A percentile compares a stretch with the other conserved stretches of the same genome.
phyloP scores from a whole-genome alignment of 805 yeast species.

The Candida parachauliodes region DNA sequence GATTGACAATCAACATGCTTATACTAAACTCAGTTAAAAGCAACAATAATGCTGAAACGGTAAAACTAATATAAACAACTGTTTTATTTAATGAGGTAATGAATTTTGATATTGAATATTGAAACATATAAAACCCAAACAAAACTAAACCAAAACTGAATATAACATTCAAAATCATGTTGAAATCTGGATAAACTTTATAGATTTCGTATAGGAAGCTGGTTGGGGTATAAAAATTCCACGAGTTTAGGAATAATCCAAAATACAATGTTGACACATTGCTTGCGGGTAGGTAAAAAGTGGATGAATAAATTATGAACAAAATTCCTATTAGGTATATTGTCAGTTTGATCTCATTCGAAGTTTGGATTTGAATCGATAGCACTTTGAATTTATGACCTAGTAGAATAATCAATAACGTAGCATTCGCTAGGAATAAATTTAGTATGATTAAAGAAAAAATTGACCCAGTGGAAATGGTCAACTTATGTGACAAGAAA shows the following conservation, averaged over 20 bases:
- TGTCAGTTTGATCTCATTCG: neutral
- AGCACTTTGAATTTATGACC: constrained; percentile 3
- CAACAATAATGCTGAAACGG: constrained; percentile 1
- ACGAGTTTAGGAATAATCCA: constrained; percentile 26
- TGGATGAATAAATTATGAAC: constrained; percentile 18
- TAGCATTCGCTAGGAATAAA: constrained; percentile 4
- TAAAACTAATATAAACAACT: constrained; percentile 1
- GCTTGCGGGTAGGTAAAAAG: constrained; percentile 21
- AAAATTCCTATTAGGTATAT: neutral
- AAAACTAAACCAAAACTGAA: constrained; percentile 14
- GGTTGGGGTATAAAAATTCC: constrained; percentile 29
- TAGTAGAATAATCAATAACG: constrained; percentile 1
- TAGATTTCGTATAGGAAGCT: constrained; percentile 24
- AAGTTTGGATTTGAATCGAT: neutral
- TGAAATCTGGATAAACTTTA: constrained; percentile 8
- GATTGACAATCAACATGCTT: constrained; percentile 21
- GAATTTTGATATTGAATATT: constrained; percentile 4
- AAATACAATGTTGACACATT: constrained; percentile 24
- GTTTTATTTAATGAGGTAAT: constrained; percentile 5
- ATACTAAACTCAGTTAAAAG: constrained; percentile 9
- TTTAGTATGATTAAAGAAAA: constrained; percentile 6
- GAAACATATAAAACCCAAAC: constrained; percentile 6
- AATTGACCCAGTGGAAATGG: constrained; percentile 1
- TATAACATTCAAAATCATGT: constrained; percentile 6
- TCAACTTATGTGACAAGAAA: constrained; percentile 22